A percentile compares a stretch with the other conserved stretches of the same genome.
Evolutionary conservation across 2,329 filamentous ascomycete genomes (phyloP).

Genomic region (Iodosphaeria phyllophila): DNA sequence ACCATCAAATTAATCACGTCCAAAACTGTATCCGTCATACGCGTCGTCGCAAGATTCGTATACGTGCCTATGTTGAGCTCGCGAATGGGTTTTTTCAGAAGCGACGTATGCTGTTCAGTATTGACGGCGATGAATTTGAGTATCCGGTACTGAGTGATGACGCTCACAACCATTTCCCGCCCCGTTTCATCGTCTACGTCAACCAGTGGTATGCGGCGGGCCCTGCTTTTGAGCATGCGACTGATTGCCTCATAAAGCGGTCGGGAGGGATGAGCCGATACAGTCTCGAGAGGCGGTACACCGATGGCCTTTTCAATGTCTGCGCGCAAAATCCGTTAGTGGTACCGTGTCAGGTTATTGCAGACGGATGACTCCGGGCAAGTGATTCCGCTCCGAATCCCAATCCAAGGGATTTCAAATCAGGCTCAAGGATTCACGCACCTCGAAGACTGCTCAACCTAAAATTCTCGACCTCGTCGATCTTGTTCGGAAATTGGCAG

Average conservation of each 20-base stretch:
- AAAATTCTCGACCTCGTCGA: slow-evolving; percentile 85
- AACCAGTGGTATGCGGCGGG: slow-evolving; percentile 81
- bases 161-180: slow-evolving; percentile 82
- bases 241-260: slow-evolving; percentile 91
- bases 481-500: slow-evolving; percentile 84
- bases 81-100: slow-evolving; percentile 69
- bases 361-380: neutral
- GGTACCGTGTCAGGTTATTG: slow-evolving; percentile 4
- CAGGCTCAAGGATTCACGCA: slow-evolving; percentile 20
- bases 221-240: slow-evolving; percentile 83
- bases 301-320: slow-evolving; percentile 92
- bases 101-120: slow-evolving; percentile 63
- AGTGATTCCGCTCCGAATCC: too few species aligned
- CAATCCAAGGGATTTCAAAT: too few species aligned
- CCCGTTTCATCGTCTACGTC: slow-evolving; percentile 90
- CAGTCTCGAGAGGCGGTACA: slow-evolving; percentile 77
- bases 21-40: slow-evolving; percentile 80
- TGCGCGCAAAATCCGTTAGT: too few species aligned
- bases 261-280: slow-evolving; percentile 81
- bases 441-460: slow-evolving; percentile 79
- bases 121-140: slow-evolving; percentile 98
- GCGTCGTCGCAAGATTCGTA: slow-evolving; percentile 57
- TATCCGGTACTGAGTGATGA: slow-evolving; percentile 95
- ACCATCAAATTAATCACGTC: slow-evolving; percentile 91
- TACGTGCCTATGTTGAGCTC: slow-evolving; percentile 81